Base-by-base conservation (phyloP, 2,329 filamentous ascomycete species). In the Seiridium cupressi region DNA sequence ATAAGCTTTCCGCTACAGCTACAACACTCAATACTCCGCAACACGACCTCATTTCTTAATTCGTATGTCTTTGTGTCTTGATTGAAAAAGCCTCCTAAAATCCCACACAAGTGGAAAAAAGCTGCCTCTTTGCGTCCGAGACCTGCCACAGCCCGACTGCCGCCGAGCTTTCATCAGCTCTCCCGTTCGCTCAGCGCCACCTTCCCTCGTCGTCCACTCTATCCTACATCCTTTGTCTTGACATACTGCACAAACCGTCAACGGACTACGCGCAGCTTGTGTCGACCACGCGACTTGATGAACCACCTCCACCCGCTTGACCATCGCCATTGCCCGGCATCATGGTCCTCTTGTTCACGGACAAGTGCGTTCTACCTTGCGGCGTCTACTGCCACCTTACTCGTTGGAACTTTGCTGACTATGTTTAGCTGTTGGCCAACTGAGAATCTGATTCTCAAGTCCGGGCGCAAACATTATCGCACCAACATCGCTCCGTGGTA, bases 401-500 rank as follows among this genome's bases (percentile, higher is more conserved):
- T 49, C 7, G 47, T n/a, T 4, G 7, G 32, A 26, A 13, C 47
- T 2, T 31, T 31, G 53, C 53, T 44, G n/a, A 55, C 36, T 13
- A 57, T 42, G 18, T 44, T 5, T 47, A 91, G 89, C 70, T 82
- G 84, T 73, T 83, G 84, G 76, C 84, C 86, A 61, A 90, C 88
- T 63, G 86, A 91, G 65, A 78, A 80, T 68, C 79, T 92, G 63
- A 82, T 92, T 63, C 81, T 85, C 57, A 78, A 80, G 61, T 79
- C 76, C 54, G 82, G 83, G 63, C 84, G 87, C 69, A 88, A 84
- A 66, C 89, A 89, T 72, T 92, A 89, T 72, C 85, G 85, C 51
- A 83, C 88, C 63, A 82, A 81, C 49, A 88, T 92, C 66, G 82
- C 83, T 55, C 87, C 87, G 55, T 84, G 85, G 86, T 90, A 77